A percentile compares a stretch with the other conserved stretches of the same genome.
Conservation (phyloP, 116 monocot species). For the Cymodocea nodosa region DNA sequence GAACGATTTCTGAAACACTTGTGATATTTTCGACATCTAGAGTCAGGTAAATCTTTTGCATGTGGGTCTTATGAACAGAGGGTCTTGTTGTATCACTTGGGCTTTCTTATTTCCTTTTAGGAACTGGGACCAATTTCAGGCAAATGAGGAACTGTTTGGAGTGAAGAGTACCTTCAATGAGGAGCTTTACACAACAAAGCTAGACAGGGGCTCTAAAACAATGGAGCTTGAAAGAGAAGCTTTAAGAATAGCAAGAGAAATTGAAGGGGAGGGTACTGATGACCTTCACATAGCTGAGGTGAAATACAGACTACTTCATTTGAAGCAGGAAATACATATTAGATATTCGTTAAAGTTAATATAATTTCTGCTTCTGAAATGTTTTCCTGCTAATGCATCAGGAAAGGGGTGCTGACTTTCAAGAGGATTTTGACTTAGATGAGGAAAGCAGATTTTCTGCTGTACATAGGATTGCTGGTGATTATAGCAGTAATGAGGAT, state of each 20-base stretch:
- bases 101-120: constrained; percentile 19
- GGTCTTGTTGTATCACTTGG: too few relatives aligned
- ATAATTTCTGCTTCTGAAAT: background rate
- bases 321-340: background rate
- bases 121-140: constrained; percentile 92
- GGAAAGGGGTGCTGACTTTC: constrained; percentile 31
- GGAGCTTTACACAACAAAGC: constrained; percentile 91
- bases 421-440: constrained; percentile 54
- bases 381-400: background rate
- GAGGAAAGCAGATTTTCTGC: constrained; percentile 92
- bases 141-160: constrained; percentile 79
- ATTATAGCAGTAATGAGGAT: constrained; percentile 4
- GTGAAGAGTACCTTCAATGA: constrained; percentile 96
- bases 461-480: constrained; percentile 48
- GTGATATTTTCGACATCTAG: too few relatives aligned
- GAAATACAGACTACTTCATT: background rate
- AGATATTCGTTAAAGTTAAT: background rate
- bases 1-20: too few relatives aligned
- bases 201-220: constrained; percentile 77
- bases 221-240: constrained; percentile 65
- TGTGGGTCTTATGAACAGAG: too few relatives aligned
- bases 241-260: constrained; percentile 83
- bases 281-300: constrained; percentile 94
- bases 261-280: constrained; percentile 75
- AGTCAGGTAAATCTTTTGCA: too few relatives aligned